Base-by-base conservation (phyloP, 352 stramenopile species). In the Saprolegnia diclina region DNA sequence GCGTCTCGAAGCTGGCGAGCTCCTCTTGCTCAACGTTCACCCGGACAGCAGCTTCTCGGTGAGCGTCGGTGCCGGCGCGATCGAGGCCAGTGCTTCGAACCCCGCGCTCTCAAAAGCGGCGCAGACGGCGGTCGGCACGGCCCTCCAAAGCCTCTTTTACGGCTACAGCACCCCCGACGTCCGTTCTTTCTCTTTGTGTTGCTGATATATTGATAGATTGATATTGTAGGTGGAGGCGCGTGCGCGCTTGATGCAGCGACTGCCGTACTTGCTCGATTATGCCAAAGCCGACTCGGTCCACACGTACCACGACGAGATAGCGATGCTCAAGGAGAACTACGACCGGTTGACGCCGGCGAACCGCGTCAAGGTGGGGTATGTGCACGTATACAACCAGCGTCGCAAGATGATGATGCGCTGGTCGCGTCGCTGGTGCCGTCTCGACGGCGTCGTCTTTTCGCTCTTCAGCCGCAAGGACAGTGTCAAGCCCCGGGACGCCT, bases 241-340 rank as follows among this genome's bases (percentile, higher is more conserved):
- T 10, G 75, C 73, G 35, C 81, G 81, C 22, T 62, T 93, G 16
- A 85, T 93, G 77, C 81, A 93, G 57, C 78, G 85, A 5, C 68
- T 93, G 0, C 85, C 85, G 7, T 83, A 72, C 14, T 65, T 93
- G 21, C 71, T 93, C 0, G 85, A 93, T 67, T 68, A 89, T 14
- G 85, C 83, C 11, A 85, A 86, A 55, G 85, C 91, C 53, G 85
- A 93, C 64, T 76, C 89, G 13, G 85, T 87, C 14, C 85, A 91
- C 64, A 93, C 85, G 22, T 93, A 93, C 66, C 83, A 91, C 72
- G 85, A 93, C 42, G 85, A 93, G 45, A 93, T 93, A 55, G 76
- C 87, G 45, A 75, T 88, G 7, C 71, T 93, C 14, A 85, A 85
- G 29, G 85, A 93, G 64, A 93, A 93, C 67, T 93, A 93, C 74